phyloP scores from a whole-genome alignment of 1,139 yeast species.

The Meyerozyma sp. region DNA sequence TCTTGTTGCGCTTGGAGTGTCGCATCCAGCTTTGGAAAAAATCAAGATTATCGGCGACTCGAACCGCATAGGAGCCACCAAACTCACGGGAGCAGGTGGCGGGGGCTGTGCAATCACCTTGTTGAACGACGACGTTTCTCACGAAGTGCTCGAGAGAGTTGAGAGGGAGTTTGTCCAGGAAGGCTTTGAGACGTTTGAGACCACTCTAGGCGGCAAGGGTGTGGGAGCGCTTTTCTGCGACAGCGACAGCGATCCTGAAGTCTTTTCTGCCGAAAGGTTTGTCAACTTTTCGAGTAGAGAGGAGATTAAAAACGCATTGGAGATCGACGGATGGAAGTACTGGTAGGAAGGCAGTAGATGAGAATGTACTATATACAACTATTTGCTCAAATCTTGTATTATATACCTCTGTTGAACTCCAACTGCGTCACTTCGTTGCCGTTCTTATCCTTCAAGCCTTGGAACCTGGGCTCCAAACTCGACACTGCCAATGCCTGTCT shows the following conservation, averaged over 20 bases:
- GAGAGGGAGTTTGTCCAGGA: slow-evolving; percentile 28
- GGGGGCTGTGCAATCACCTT: slow-evolving; percentile 98
- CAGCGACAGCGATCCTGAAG: slow-evolving; percentile 4
- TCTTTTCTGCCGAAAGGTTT: slow-evolving; percentile 33
- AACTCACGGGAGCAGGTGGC: slow-evolving; percentile 98
- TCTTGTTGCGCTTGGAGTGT: slow-evolving; percentile 80
- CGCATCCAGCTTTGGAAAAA: slow-evolving; percentile 81
- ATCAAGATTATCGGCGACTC: slow-evolving; percentile 62
- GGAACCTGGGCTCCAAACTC: slow-evolving; percentile 61
- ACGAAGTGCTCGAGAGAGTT: slow-evolving; percentile 22
- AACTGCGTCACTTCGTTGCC: slow-evolving; percentile 60
- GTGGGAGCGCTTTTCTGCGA: slow-evolving; percentile 47
- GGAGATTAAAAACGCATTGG: slow-evolving; percentile 44
- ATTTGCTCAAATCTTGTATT: slow-evolving; percentile 7
- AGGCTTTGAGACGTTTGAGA: slow-evolving; percentile 76
- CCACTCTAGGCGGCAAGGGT: slow-evolving; percentile 87
- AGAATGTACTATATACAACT: too few relatives aligned
- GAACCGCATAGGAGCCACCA: slow-evolving; percentile 73
- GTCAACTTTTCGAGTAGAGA: slow-evolving; percentile 31
- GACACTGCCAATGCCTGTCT: slow-evolving; percentile 55
- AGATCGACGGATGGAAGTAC: slow-evolving; percentile 53
- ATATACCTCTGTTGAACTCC: slow-evolving; percentile 91
- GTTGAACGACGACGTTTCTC: slow-evolving; percentile 46
- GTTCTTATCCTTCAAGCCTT: slow-evolving; percentile 51
- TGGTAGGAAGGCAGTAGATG: slow-evolving; percentile 34